Conservation (phyloP, 192 early-diverging fungal genomes). For the Lunasporangiospora selenospora region DNA sequence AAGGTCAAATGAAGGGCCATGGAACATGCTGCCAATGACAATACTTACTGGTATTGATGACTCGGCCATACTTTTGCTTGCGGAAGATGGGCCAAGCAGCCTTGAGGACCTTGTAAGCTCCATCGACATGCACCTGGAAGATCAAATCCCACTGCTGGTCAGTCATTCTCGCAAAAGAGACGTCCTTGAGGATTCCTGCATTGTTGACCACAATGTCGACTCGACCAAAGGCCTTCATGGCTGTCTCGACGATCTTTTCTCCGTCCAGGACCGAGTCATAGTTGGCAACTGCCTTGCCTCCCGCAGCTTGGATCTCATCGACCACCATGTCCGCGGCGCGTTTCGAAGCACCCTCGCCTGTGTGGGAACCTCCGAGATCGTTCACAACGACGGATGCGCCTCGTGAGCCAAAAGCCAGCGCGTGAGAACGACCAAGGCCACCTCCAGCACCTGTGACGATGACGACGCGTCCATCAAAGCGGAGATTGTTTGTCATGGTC, state of each 20-base stretch:
- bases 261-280: constrained; percentile 98
- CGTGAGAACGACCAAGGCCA: constrained; percentile 90
- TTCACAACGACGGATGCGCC: constrained; percentile 97
- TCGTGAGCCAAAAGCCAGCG: constrained; percentile 87
- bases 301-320: constrained; percentile 81
- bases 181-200: constrained; percentile 97
- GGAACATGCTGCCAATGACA: too few relatives aligned
- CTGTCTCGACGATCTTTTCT: constrained; percentile 91
- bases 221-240: constrained; percentile 83
- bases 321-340: constrained; percentile 95
- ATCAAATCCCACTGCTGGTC: constrained; percentile 96
- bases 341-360: constrained; percentile 77
- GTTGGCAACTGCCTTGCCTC: constrained; percentile 91
- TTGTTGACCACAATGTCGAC: constrained; percentile 94
- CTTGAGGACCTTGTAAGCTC: constrained; percentile 92
- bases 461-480: constrained; percentile 85
- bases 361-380: constrained; percentile 84
- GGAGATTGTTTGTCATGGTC: constrained; percentile 60
- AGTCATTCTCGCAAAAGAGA: constrained; percentile 89
- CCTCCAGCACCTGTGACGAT: constrained; percentile 97
- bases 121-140: constrained; percentile 88
- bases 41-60: constrained; percentile 83
- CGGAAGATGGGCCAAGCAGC: constrained; percentile 96
- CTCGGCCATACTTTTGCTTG: constrained; percentile 94
- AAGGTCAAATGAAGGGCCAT: too few relatives aligned